Evolutionary conservation across 495 filamentous ascomycete species (phyloP).

Genomic region (Pyrenula aspistea): DNA sequence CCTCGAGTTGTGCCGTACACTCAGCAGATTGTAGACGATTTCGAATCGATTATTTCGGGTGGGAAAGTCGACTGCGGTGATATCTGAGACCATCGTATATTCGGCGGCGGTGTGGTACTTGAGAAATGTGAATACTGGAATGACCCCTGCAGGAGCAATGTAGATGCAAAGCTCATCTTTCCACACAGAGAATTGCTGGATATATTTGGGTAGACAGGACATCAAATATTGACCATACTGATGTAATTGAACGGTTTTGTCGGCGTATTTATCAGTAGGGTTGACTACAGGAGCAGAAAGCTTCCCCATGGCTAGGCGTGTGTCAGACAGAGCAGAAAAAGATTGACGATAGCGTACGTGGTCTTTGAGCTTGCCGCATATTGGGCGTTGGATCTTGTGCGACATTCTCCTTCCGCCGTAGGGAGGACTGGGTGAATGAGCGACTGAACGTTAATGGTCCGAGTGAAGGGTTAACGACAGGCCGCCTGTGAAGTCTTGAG

Average conservation of each 20-base stretch:
- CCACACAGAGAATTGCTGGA: conserved; percentile 99
- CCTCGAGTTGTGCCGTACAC: conserved; percentile 87
- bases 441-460: conserved; percentile 1
- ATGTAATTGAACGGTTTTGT: conserved; percentile 74
- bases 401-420: conserved; percentile 16
- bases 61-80: conserved; percentile 92
- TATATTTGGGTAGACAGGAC: conserved; percentile 91
- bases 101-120: conserved; percentile 97
- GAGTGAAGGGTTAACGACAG: background rate
- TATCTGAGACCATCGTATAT: conserved; percentile 83
- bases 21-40: conserved; percentile 95
- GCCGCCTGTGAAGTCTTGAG: background rate
- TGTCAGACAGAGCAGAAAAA: conserved; percentile 5
- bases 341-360: conserved; percentile 30
- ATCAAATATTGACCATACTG: conserved; percentile 93
- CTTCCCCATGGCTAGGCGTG: conserved; percentile 37
- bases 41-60: conserved; percentile 92
- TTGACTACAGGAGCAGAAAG: conserved; percentile 76
- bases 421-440: conserved; percentile 10
- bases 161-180: conserved; percentile 97
- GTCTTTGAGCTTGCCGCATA: conserved; percentile 52
- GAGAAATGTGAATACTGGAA: conserved; percentile 88
- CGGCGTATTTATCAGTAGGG: conserved; percentile 81
- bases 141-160: conserved; percentile 73
- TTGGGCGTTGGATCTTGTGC: conserved; percentile 39